Evolutionary conservation across 345 rosid species (phyloP), one percentile per base, ranked within the genome.

Genomic region (Corymbia maculata): DNA sequence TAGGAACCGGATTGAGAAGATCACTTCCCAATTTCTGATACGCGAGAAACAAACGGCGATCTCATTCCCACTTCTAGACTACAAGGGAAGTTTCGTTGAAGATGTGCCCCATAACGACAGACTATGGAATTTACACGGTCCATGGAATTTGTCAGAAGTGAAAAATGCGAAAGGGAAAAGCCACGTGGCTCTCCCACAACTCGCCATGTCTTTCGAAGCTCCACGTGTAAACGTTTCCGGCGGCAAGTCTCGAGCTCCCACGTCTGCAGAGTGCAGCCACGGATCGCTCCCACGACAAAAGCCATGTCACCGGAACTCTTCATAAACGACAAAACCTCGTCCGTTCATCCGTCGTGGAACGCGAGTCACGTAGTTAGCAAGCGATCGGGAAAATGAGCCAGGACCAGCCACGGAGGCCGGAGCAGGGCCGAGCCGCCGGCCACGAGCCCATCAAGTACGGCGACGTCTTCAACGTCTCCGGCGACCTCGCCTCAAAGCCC

Each of bases 401-500:
- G 92, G 94, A 90, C 87, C 96, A 95, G 89, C 95, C 93, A 30
- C 86, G 14, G 28, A 94, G 91, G 90, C 93, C 93, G 61, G 68
- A 85, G 85, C 87, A 64, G 22, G 68, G 51, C 36, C 85, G 16
- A 51, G 61, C 50, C 92, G 28, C 13, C 9, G 90, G 61, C 15
- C 87, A 87, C 85, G 94, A 92, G 51, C 93, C 97, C 9, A 89
- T 95, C 59, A 93, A 82, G 87, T 96, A 95, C 85, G 97, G 94
- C 0, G 94, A 95, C 85, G 92, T 95, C 51, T 95, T 95, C 21
- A 47, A 89, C 87, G 95, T 95, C 59, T 86, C 93, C 1, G 97
- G 97, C 1, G 94, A 94, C 9, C 96, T 94, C 7, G 92, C 96
- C 0, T 50, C 88, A 24, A 91, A 93, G 88, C 88, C 94, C 7